These are phyloP conservation scores for Leonotis leonurus DNA, from an alignment of 257 asterid genomes.

Conservation along the genomic window DNA sequence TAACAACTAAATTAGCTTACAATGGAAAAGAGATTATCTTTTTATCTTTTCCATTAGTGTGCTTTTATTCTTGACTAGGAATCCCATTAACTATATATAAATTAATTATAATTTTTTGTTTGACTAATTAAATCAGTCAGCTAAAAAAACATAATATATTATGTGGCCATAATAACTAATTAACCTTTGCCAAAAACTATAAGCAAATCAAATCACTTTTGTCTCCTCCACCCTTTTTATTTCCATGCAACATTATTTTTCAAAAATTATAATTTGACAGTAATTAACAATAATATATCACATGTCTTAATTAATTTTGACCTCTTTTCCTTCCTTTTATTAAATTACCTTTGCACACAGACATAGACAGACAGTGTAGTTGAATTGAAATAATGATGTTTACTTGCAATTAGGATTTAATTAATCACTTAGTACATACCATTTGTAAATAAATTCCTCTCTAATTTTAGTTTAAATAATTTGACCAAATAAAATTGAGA, in stretches of 20 bases:
- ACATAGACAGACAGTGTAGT: too few species aligned
- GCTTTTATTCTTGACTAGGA: slow-evolving; percentile 21
- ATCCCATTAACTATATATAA: slow-evolving; percentile 8
- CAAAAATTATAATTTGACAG: background rate
- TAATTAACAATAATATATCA: background rate
- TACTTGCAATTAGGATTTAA: too few species aligned
- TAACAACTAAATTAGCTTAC: slow-evolving; percentile 25
- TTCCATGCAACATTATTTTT: slow-evolving; percentile 15
- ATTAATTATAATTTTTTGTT: background rate
- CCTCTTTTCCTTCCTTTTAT: too few species aligned
- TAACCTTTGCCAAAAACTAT: too few species aligned
- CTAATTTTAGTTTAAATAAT: too few species aligned
- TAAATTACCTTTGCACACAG: too few species aligned
- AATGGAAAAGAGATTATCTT: slow-evolving; percentile 8
- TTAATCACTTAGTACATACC: too few species aligned
- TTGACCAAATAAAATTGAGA: too few species aligned
- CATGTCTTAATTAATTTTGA: too few species aligned
- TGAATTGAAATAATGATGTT: too few species aligned
- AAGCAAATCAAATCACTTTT: slow-evolving; percentile 17
- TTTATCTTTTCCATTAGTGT: slow-evolving; percentile 3
- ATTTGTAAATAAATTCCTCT: too few species aligned
- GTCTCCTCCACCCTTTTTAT: slow-evolving; percentile 11
- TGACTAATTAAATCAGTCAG: background rate
- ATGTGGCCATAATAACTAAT: too few species aligned
- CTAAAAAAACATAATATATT: slow-evolving; percentile 17